Base-by-base conservation (phyloP, 441 rosid species). In the Euphorbia schlechtendalii region DNA sequence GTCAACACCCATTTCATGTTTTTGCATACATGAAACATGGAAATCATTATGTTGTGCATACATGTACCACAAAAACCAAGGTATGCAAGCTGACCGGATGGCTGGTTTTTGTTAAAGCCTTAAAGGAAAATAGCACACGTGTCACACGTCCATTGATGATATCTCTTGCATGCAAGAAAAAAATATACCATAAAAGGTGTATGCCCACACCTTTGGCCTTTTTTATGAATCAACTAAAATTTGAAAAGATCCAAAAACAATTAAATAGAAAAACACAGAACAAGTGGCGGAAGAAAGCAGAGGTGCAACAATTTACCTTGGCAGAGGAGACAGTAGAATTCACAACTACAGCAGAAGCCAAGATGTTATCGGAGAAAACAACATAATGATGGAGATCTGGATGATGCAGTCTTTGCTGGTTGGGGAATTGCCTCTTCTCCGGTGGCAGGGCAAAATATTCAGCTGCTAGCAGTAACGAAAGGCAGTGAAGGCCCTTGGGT, bases 401-500 rank as follows among this genome's bases (percentile, higher is more conserved):
- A 74, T 88, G 81, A 62, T 76, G 72, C 68, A 76, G 69, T 51
- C 77, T 81, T 60, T 83, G 75, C 72, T 80, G 86, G 78, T 83
- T 77, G 68, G 85, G 84, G 69, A 93, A 74, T 80, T 69, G 85
- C 73, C 95, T 90, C 65, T 83, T 81, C 59, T 85, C 90, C 34
- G 87, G 84, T 54, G 82, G 81, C 51, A 85, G 65, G 70, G 85
- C 67, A 77, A 88, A 87, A 66, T 81, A 93, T 76, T 88, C 92
- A 40, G 98, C 72, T 28, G 97, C 90, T 76, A 93, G 75, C 74
- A 79, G 84, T 92, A 93, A 84, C 63, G 92, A 78, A 27, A 93
- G 95, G 81, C 97, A 93, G 64, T 93, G 98, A 75, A 84, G 81
- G 67, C 96, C 89, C 82, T 93, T 93, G 25, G 96, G 89, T 24